Conservation (phyloP, 805 yeast species). For the Zygosaccharomyces gambellarensis region DNA sequence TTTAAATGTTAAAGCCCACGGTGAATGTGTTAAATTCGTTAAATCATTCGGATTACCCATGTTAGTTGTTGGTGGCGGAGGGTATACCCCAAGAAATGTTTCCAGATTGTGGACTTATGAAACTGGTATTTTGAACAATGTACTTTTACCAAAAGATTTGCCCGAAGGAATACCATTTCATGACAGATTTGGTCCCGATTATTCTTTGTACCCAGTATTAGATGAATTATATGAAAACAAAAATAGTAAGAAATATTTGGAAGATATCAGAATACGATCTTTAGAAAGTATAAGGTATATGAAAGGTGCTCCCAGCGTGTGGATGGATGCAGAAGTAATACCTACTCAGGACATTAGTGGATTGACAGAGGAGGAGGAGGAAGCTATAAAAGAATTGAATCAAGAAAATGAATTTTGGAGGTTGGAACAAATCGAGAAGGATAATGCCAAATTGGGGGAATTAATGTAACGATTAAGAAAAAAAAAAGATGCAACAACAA, state of each 20-base stretch:
- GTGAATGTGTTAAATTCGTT: slow-evolving; percentile 88
- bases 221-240: slow-evolving; percentile 80
- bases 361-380: slow-evolving; percentile 41
- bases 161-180: slow-evolving; percentile 74
- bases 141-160: slow-evolving; percentile 65
- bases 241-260: slow-evolving; percentile 77
- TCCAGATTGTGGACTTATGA: slow-evolving; percentile 94
- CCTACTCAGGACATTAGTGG: slow-evolving; percentile 48
- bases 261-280: slow-evolving; percentile 67
- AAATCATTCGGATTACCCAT: slow-evolving; percentile 82
- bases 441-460: slow-evolving; percentile 37
- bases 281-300: slow-evolving; percentile 76
- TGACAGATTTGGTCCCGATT: slow-evolving; percentile 86
- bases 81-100: slow-evolving; percentile 95
- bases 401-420: slow-evolving; percentile 36
- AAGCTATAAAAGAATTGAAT: slow-evolving; percentile 32
- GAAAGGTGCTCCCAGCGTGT: slow-evolving; percentile 91
- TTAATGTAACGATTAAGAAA: slow-evolving; percentile 8
- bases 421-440: slow-evolving; percentile 37
- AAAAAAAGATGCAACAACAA: no score
- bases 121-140: slow-evolving; percentile 80
- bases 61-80: slow-evolving; percentile 97
- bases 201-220: slow-evolving; percentile 77
- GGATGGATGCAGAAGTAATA: slow-evolving; percentile 79
- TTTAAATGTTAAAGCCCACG: slow-evolving; percentile 89